Evolutionary conservation across 225 moss, liverwort and hornwort genomes (phyloP), one percentile per base, ranked within the genome.

Genomic region (Antitrichia curtipendula): DNA sequence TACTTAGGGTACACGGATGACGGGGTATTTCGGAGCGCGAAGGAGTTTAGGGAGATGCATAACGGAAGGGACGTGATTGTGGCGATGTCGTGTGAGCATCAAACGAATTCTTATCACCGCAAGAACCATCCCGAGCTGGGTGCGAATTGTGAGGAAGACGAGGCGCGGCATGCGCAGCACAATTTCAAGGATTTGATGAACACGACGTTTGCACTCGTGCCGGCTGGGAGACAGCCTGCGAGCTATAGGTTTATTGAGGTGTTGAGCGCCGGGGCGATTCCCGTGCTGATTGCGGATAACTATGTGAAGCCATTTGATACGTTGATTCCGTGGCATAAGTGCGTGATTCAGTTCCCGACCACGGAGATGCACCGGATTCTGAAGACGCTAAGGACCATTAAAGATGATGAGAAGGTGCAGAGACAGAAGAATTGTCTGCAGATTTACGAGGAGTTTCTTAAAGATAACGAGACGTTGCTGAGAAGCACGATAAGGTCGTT

Each of bases 301-400:
- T 94, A 94, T 25, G 92, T 94, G 76, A 94, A 92, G 87, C 92
- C 92, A 4, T 92, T 94, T 70, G 92, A 92, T 45, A 87, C 84
- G 25, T 56, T 94, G 36, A 92, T 94, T 43, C 90, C 63, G 47
- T 94, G 94, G 94, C 80, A 91, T 22, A 89, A 78, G 43, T 94
- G 94, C 69, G 12, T 91, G 58, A 32, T 94, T 47, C 92, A 94
- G 73, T 94, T 90, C 64, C 88, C 90, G 7, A 92, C 89, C 12
- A 84, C 90, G 49, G 88, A 92, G 82, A 90, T 92, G 84, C 88
- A 77, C 63, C 84, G 91, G n/a, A 90, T 94, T 32, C 72, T 89
- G 41, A 68, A 53, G 50, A 90, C 87, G 20, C 82, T 94, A 7
- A 84, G 91, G 76, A 45, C 78, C 20, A 47, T 92, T 11, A 84